Base-by-base conservation (phyloP, 1,284 basidiomycete genomes). In the Fomitopsis pinicola region DNA sequence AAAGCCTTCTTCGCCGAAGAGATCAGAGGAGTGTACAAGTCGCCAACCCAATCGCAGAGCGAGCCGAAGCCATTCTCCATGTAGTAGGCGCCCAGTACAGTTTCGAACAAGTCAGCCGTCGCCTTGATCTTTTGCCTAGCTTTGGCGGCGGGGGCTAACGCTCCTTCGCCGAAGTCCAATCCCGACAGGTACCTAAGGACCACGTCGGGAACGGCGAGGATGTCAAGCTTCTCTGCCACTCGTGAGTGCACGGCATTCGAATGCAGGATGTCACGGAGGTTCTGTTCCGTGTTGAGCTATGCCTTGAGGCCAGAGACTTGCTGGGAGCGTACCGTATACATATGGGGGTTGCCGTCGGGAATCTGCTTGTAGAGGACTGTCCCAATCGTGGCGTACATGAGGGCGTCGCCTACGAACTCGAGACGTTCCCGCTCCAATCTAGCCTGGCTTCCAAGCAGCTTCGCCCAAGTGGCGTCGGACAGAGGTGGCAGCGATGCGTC, bases 381-480 rank as follows among this genome's bases (percentile, higher is more conserved):
- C 28, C 69, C 71, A 17, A 75, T 61, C 42, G 71, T 71, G 56
- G 72, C 69, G 63, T 74, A 72, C 69, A 75, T 73, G 22, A 74
- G 61, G 36, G 72, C 72, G 59, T 75, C 74, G 17, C 74, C 74
- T 14, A 75, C 57, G 59, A 72, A 75, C 63, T 75, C 73, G 38
- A 74, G 64, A 30, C 72, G 67, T 22, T 75, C 73, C 60, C 73
- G 72, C 61, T 72, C 68, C 5, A 33, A 55, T 6, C 14, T 22
- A 2, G 67, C 50, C 8, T 60, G 56, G 6, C 14, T 17, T 7
- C 44, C 46, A 10, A 75, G 61, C 8, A 75, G 66, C 42, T 62
- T 66, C 42, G 66, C 58, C 72, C 73, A 75, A 42, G 67, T 66
- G n/a, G 57, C 46, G 50, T 72, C 68, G 2, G 72, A 69, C 6